Base-by-base conservation (phyloP, 768 basidiomycete species). In the Trametes punicea region DNA sequence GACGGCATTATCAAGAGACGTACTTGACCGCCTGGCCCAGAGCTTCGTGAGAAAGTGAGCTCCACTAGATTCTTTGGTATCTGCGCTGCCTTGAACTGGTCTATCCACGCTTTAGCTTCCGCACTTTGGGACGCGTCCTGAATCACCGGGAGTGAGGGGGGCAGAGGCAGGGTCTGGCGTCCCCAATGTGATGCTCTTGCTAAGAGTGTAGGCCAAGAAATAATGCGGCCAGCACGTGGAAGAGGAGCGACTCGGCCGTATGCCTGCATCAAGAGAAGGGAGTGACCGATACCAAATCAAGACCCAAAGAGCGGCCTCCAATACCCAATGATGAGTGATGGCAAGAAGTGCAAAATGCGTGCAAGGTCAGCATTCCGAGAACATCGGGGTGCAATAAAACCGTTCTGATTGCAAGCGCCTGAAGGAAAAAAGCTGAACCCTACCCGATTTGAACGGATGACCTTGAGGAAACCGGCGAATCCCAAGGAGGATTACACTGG, bases 21-120 rank as follows among this genome's bases (percentile, higher is more conserved):
- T 45, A 88, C 90, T 80, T 91, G 90, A 15, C 90, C 90, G 31
- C 90, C 90, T 6, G 90, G 90, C 21, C 90, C 90, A 3, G 90
- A 90, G 62, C 90, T 92, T 48, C 89, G 75, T 5, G 88, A 81
- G 63, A 89, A 93, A 0, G 80, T 75, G 23, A 92, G 60, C 38
- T 86, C 79, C 0, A 90, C 87, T 18, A 77, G 44, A 30, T 70
- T 70, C 58, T 72, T 81, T 0, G 82, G 82, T 33, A 88, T 78
- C 3, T 68, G 62, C 10, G 65, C 63, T 7, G 62, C 55, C 42
- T 73, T 75, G 67, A 89, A 88, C 18, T 65, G 57, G 1, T 71
- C 63, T 27, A 85, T 64, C 87, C 88, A 90, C 30, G 62, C 62
- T 15, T 78, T 74, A 8, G 86, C 88, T 51, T 74, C 30, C 11